Percentiles rank a stretch among this genome's conserved stretches.
phyloP scores from a whole-genome alignment of 108 stramenopile genomes.

The Nitzschia sp. region DNA sequence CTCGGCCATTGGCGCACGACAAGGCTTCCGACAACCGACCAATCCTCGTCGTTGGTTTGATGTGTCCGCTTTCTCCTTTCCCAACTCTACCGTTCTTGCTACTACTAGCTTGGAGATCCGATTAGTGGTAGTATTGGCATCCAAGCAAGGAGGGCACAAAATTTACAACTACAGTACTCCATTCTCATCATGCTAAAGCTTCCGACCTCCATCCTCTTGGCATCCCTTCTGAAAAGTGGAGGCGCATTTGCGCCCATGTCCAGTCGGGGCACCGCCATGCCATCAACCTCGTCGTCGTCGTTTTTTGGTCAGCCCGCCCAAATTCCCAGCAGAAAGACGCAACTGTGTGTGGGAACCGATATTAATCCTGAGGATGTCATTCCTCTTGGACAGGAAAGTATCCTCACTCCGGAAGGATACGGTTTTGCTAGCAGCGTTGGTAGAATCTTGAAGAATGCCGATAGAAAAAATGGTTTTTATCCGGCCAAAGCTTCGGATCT shows the following conservation, averaged over 20 bases:
- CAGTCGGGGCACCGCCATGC: not conserved
- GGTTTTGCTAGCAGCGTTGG: slow-evolving; percentile 70
- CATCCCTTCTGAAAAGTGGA: not conserved
- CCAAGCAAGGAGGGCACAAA: too few species aligned
- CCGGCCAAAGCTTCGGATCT: slow-evolving; percentile 54
- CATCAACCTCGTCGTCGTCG: not conserved
- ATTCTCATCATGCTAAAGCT: too few species aligned
- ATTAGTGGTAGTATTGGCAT: too few species aligned
- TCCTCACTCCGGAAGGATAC: slow-evolving; percentile 79
- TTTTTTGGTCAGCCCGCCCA: not conserved
- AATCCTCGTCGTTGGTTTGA: too few species aligned
- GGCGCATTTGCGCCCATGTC: not conserved
- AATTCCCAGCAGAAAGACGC: not conserved
- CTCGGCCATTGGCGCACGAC: too few species aligned
- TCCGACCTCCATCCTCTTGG: not conserved
- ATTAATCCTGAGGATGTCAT: slow-evolving; percentile 18
- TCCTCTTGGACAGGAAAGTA: slow-evolving; percentile 15
- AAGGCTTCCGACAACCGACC: too few species aligned
- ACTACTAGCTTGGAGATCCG: too few species aligned
- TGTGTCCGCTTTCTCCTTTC: too few species aligned
- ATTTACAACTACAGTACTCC: too few species aligned
- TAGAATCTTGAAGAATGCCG: slow-evolving; percentile 54
- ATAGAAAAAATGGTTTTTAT: slow-evolving; percentile 53
- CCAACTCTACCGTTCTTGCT: too few species aligned
- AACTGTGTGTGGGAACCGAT: slow-evolving; percentile 23